phyloP scores from a whole-genome alignment of 176 grass and related monocot species.

The Hyparrhenia diplandra region DNA sequence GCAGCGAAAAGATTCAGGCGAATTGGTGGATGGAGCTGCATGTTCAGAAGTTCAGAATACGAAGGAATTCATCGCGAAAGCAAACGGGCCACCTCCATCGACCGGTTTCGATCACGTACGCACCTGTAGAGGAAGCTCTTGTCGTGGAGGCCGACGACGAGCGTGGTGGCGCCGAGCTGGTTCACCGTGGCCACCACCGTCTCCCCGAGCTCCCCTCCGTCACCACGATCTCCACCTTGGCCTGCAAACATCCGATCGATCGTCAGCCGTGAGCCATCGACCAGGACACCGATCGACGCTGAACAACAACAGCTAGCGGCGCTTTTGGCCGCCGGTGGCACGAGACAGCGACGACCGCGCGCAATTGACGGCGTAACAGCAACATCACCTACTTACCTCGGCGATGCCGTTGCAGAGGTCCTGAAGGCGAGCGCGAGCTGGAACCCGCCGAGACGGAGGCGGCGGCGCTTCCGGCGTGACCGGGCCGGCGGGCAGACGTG shows the following conservation, averaged over 20 bases:
- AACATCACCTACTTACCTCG: slow-evolving; percentile 55
- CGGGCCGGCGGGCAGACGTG: slow-evolving; percentile 70
- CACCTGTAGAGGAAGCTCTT: slow-evolving; percentile 81
- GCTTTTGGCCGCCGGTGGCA: not conserved
- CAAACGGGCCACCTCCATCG: too few species aligned
- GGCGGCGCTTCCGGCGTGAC: slow-evolving; percentile 42
- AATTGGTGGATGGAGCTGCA: not conserved
- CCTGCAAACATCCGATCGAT: not conserved
- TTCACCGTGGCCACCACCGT: slow-evolving; percentile 56
- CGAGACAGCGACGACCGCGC: not conserved
- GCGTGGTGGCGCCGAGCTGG: slow-evolving; percentile 63
- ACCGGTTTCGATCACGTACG: too few species aligned
- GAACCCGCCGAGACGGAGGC: slow-evolving; percentile 65
- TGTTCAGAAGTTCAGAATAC: not conserved
- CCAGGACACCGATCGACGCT: not conserved
- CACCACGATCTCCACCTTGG: slow-evolving; percentile 96
- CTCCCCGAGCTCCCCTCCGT: slow-evolving; percentile 62
- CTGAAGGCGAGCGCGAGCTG: slow-evolving; percentile 91
- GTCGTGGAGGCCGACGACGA: slow-evolving; percentile 83
- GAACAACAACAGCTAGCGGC: not conserved
- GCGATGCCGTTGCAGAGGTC: slow-evolving; percentile 96
- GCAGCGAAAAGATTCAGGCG: not conserved
- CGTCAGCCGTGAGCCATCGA: not conserved
- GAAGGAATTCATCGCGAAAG: not conserved
- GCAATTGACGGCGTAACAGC: not conserved